These are phyloP conservation scores for Rhodotorula sp. DNA, from an alignment of 1,284 basidiomycete genomes.

Conservation along the genomic window DNA sequence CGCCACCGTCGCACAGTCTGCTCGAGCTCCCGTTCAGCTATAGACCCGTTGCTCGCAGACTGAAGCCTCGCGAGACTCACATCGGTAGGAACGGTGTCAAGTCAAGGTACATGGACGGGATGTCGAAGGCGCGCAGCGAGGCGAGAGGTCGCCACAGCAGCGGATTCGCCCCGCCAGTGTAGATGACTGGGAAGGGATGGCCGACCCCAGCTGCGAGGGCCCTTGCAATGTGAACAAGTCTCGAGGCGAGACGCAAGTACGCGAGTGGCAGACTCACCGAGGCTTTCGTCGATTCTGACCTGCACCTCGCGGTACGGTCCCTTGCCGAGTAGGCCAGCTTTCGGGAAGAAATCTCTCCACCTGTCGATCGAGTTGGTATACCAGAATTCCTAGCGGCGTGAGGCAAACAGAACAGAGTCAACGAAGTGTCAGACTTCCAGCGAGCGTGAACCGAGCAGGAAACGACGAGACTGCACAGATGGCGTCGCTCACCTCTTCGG, in stretches of 20 bases:
- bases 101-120: conserved; percentile 37
- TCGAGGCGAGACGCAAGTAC: neutral
- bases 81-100: conserved; percentile 36
- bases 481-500: conserved; percentile 21
- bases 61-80: neutral
- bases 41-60: neutral
- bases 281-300: conserved; percentile 34
- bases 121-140: conserved; percentile 38
- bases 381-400: conserved; percentile 31
- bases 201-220: conserved; percentile 22
- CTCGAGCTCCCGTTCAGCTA: too few species aligned
- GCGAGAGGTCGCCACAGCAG: conserved; percentile 41
- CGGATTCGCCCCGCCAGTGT: conserved; percentile 40
- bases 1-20: conserved; percentile 4
- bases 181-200: conserved; percentile 40
- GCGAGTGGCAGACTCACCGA: conserved; percentile 8
- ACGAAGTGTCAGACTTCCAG: too few species aligned
- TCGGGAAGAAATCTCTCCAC: conserved; percentile 15
- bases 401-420: neutral
- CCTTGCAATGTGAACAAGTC: neutral
- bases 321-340: conserved; percentile 16
- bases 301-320: conserved; percentile 41
- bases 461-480: too few species aligned
- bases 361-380: conserved; percentile 20
- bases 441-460: too few species aligned